These are phyloP conservation scores for Vitis amurensis DNA, from an alignment of 164 flowering plant species.

Conservation along the genomic window DNA sequence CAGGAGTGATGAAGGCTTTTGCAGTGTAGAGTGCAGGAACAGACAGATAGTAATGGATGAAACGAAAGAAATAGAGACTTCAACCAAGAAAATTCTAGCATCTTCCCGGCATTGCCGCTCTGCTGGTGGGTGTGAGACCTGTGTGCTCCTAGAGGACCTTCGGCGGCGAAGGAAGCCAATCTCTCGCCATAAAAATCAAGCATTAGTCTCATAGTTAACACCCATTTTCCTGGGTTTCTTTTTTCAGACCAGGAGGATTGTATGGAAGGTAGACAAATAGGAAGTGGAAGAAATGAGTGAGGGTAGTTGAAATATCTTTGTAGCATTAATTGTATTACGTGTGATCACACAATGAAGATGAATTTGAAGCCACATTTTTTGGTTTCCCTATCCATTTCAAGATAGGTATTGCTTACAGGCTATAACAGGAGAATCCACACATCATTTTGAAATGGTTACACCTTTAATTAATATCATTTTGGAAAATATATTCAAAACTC, in stretches of 20 bases:
- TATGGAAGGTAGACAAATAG: too few relatives aligned
- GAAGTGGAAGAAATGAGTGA: too few relatives aligned
- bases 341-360: too few relatives aligned
- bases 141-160: slow-evolving; percentile 16
- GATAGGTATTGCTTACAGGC: too few relatives aligned
- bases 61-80: slow-evolving; percentile 33
- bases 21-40: slow-evolving; percentile 52
- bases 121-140: slow-evolving; percentile 16
- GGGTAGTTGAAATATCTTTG: too few relatives aligned
- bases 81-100: slow-evolving; percentile 23
- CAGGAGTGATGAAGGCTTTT: slow-evolving; percentile 64
- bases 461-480: too few relatives aligned
- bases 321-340: too few relatives aligned
- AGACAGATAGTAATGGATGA: slow-evolving; percentile 49
- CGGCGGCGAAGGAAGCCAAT: slow-evolving; percentile 5
- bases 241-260: neutral
- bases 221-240: neutral
- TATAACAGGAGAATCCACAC: too few relatives aligned
- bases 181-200: slow-evolving; percentile 1
- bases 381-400: too few relatives aligned
- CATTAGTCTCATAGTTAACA: slow-evolving; percentile 2
- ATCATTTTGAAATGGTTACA: too few relatives aligned
- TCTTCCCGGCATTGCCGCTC: slow-evolving; percentile 15
- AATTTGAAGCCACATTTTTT: too few relatives aligned
- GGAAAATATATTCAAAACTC: too few relatives aligned